These are phyloP conservation scores for Daphne laureola DNA, from an alignment of 441 rosid genomes.

Conservation along the genomic window DNA sequence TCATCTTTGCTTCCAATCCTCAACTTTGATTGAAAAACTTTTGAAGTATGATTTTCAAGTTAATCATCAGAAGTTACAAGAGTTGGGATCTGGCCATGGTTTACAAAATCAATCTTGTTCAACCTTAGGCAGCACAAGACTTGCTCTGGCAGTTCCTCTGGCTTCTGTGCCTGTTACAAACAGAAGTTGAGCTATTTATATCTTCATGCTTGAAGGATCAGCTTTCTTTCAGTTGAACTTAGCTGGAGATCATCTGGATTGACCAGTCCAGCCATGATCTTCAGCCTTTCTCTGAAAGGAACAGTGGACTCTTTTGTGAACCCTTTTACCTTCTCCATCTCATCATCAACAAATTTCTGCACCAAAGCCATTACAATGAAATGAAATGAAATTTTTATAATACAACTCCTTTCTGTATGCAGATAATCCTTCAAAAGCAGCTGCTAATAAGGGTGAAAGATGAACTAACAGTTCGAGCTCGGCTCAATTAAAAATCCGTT, in stretches of 20 bases:
- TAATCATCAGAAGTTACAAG: constrained; percentile 35
- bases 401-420: neutral
- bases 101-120: constrained; percentile 65
- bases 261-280: constrained; percentile 60
- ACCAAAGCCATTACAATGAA: constrained; percentile 4
- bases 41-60: too few relatives aligned
- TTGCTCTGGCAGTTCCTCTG: constrained; percentile 83
- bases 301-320: constrained; percentile 54
- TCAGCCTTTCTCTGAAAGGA: constrained; percentile 79
- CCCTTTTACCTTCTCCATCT: constrained; percentile 63
- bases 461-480: too few relatives aligned
- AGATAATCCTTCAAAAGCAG: too few relatives aligned
- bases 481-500: too few relatives aligned
- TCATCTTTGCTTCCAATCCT: too few relatives aligned
- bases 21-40: too few relatives aligned
- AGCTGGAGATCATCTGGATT: constrained; percentile 73
- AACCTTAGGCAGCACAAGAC: constrained; percentile 64
- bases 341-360: constrained; percentile 66
- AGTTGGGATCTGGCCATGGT: constrained; percentile 73
- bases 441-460: too few relatives aligned
- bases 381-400: neutral
- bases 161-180: constrained; percentile 61
- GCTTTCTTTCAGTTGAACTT: constrained; percentile 66
- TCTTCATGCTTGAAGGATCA: constrained; percentile 13
- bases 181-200: neutral